Conservation (phyloP, 768 basidiomycete genomes). For the Boletus reticulatus region DNA sequence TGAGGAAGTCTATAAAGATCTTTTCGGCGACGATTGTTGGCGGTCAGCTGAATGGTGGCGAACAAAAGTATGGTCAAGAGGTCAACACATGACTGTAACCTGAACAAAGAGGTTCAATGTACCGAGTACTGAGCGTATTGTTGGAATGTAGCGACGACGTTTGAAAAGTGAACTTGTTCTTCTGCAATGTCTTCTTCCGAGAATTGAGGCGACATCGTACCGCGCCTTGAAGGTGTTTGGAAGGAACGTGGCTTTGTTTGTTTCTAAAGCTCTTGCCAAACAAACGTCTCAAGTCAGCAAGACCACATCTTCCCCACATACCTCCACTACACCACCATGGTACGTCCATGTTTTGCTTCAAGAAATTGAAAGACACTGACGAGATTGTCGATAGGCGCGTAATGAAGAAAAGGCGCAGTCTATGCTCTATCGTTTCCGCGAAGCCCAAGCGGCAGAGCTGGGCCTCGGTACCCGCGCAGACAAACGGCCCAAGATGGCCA, state of each 20-base stretch:
- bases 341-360: neutral
- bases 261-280: conserved; percentile 28
- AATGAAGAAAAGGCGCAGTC: conserved; percentile 99
- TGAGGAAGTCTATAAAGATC: conserved; percentile 70
- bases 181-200: conserved; percentile 39
- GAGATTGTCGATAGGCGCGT: conserved; percentile 58
- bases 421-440: conserved; percentile 93
- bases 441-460: conserved; percentile 94
- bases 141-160: conserved; percentile 72
- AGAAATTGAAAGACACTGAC: neutral
- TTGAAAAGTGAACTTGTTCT: conserved; percentile 71
- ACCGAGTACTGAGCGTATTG: conserved; percentile 73
- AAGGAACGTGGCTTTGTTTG: conserved; percentile 20
- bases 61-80: neutral
- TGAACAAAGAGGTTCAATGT: neutral
- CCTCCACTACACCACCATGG: conserved; percentile 13
- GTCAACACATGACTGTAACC: neutral
- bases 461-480: conserved; percentile 84
- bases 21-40: conserved; percentile 68
- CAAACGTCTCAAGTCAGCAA: conserved; percentile 2
- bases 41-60: conserved; percentile 41
- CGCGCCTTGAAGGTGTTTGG: too few species aligned
- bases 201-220: conserved; percentile 26
- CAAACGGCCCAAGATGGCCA: conserved; percentile 90
- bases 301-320: neutral